Conservation (phyloP, 192 early-diverging fungal species). For the Gigaspora rosea region DNA sequence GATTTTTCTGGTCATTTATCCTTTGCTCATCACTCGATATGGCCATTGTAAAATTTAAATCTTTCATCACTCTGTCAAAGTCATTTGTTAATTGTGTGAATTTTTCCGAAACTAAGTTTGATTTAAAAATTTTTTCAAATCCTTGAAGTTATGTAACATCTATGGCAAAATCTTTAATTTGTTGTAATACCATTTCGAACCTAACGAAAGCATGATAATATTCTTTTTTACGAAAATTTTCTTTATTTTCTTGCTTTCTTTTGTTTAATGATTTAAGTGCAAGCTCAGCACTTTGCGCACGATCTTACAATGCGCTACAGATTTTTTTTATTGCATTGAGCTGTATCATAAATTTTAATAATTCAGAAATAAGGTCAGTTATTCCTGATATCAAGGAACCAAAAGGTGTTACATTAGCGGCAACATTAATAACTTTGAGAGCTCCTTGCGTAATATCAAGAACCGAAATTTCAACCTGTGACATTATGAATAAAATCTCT, state of each 20-base stretch:
- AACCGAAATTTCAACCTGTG: too few relatives aligned
- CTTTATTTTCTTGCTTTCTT: constrained; percentile 17
- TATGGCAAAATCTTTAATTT: constrained; percentile 17
- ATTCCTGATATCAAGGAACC: constrained; percentile 1
- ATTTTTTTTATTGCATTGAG: constrained; percentile 33
- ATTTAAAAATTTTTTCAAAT: background rate
- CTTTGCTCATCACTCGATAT: constrained; percentile 16
- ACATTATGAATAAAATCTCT: too few relatives aligned
- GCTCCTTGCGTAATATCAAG: background rate
- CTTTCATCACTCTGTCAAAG: background rate
- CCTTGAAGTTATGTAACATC: constrained; percentile 17
- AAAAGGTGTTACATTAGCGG: background rate
- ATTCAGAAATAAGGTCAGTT: constrained; percentile 9
- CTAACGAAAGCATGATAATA: constrained; percentile 10
- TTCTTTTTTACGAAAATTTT: background rate
- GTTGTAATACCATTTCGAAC: background rate
- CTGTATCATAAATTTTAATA: constrained; percentile 10
- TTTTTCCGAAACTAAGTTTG: background rate
- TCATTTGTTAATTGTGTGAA: constrained; percentile 5
- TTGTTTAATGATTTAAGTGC: background rate
- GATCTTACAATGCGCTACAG: constrained; percentile 22
- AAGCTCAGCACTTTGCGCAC: background rate
- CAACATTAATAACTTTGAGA: background rate
- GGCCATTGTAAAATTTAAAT: constrained; percentile 10
- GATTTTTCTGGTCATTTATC: background rate